phyloP scores from a whole-genome alignment of 495 filamentous ascomycete genomes.

The Podospora tetraspora region DNA sequence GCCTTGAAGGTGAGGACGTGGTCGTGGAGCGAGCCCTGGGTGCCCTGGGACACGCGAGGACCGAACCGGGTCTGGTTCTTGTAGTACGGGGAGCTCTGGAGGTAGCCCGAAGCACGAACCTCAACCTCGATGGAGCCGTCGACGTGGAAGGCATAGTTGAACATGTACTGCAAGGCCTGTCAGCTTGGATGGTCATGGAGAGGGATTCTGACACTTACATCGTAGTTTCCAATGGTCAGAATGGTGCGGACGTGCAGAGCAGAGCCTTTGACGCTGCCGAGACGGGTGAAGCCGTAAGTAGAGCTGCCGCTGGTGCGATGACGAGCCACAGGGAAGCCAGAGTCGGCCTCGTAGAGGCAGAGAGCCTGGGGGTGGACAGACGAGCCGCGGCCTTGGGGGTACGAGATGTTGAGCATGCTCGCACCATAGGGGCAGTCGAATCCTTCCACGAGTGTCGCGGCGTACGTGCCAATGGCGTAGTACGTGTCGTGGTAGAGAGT shows the following conservation, averaged over 20 bases:
- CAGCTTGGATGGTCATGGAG: not conserved
- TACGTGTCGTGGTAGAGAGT: constrained; percentile 44
- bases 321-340: constrained; percentile 43
- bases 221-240: constrained; percentile 52
- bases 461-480: constrained; percentile 41
- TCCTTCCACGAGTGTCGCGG: constrained; percentile 44
- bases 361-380: constrained; percentile 37
- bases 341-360: constrained; percentile 51
- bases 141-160: constrained; percentile 49
- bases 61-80: constrained; percentile 44
- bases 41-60: constrained; percentile 43
- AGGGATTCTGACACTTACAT: constrained; percentile 14
- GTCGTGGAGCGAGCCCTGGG: constrained; percentile 47
- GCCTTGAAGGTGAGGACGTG: constrained; percentile 52
- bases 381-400: constrained; percentile 32
- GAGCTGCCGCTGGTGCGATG: constrained; percentile 35
- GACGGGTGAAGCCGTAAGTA: constrained; percentile 35
- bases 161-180: constrained; percentile 20
- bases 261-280: constrained; percentile 41
- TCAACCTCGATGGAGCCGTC: constrained; percentile 52
- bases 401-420: constrained; percentile 40
- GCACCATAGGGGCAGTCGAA: constrained; percentile 52
- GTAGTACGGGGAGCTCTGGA: constrained; percentile 45
- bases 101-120: constrained; percentile 54
- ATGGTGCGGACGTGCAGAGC: constrained; percentile 42